A percentile compares a stretch with the other conserved stretches of the same genome.
Evolutionary conservation across 148 eudicot species (phyloP).

Genomic region (Cornus suecica): DNA sequence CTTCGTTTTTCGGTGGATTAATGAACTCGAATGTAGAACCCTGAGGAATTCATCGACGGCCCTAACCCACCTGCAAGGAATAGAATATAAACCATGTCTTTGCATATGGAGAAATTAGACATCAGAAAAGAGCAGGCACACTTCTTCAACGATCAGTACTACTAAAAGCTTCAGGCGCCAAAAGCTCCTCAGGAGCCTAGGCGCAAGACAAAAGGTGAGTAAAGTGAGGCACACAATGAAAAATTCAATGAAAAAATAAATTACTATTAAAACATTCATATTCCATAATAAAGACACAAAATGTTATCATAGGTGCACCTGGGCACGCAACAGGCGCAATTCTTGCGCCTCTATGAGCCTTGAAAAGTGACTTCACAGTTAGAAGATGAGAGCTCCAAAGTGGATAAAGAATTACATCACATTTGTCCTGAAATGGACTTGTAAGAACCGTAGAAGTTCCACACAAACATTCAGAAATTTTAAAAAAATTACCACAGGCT

Average conservation of each 20-base stretch:
- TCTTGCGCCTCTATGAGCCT: not conserved
- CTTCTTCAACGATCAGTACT: not conserved
- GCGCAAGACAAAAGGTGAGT: no score
- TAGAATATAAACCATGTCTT: not conserved
- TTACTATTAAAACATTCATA: no score
- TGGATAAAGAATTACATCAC: not conserved
- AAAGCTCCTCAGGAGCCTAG: no score
- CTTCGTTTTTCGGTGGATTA: slow-evolving; percentile 51
- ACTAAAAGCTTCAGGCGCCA: no score
- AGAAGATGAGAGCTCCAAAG: not conserved
- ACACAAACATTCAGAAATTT: not conserved
- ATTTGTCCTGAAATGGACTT: not conserved
- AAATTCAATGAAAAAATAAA: no score
- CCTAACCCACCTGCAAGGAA: slow-evolving; percentile 85
- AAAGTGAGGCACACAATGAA: no score
- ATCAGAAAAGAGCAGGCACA: not conserved
- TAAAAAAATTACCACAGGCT: slow-evolving; percentile 58
- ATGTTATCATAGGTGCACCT: no score
- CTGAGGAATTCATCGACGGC: slow-evolving; percentile 70
- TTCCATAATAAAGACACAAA: no score
- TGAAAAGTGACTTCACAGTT: not conserved
- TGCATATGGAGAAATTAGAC: not conserved
- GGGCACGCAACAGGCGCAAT: no score
- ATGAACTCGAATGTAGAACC: slow-evolving; percentile 52
- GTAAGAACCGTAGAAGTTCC: not conserved